Conservation (phyloP, 345 rosid genomes). For the Acer campestre region DNA sequence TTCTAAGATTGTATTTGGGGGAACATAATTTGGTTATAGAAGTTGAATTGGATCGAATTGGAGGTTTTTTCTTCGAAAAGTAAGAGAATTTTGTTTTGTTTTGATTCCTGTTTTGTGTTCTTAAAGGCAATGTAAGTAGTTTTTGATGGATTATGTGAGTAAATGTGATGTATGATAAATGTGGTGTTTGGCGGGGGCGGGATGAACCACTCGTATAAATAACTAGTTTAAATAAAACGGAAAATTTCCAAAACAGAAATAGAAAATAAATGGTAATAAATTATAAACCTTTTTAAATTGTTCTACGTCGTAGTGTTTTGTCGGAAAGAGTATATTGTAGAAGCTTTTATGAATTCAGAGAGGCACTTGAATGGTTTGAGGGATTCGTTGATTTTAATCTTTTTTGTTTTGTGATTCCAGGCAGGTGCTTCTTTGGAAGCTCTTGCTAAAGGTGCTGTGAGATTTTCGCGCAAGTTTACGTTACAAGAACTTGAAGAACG, state of each 20-base stretch:
- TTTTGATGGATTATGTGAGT: not conserved
- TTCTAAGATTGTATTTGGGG: not conserved
- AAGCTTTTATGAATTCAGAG: not conserved
- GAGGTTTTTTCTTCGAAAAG: not conserved
- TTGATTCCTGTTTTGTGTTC: not conserved
- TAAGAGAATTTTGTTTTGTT: not conserved
- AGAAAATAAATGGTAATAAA: not conserved
- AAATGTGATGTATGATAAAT: not conserved
- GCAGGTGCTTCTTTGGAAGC: conserved; percentile 98
- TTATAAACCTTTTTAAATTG: not conserved
- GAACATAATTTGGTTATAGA: not conserved
- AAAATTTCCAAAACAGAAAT: not conserved
- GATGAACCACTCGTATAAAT: not conserved
- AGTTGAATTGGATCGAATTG: not conserved
- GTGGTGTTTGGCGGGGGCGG: not conserved
- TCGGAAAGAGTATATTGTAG: not conserved
- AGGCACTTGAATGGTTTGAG: not conserved
- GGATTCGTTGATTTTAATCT: not conserved
- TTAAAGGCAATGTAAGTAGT: not conserved
- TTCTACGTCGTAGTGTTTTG: not conserved
- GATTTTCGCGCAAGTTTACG: conserved; percentile 72
- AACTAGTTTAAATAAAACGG: not conserved
- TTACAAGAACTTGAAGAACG: conserved; percentile 78
- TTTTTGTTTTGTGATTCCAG: conserved; percentile 39
- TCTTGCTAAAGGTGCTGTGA: conserved; percentile 95